These are phyloP conservation scores for Russula ochroleuca DNA, from an alignment of 768 basidiomycete genomes.

Conservation along the genomic window DNA sequence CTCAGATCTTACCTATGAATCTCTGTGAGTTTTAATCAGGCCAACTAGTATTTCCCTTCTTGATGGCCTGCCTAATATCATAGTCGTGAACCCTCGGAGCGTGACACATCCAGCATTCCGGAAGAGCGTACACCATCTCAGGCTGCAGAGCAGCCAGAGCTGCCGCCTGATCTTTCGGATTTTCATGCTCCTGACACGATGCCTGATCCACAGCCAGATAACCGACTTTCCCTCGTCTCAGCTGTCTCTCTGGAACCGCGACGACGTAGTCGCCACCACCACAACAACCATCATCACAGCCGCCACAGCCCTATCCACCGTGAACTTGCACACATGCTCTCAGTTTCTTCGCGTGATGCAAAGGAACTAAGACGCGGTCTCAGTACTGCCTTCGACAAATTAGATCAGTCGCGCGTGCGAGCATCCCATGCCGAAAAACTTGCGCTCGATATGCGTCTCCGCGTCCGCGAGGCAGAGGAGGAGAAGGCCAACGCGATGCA, in stretches of 20 bases:
- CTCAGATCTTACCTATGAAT: conserved; percentile 15
- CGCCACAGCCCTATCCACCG: conserved; percentile 22
- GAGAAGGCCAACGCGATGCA: conserved; percentile 39
- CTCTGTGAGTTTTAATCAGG: conserved; percentile 16
- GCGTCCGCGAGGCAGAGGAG: conserved; percentile 41
- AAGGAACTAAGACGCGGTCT: conserved; percentile 33
- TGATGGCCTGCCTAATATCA: conserved; percentile 11
- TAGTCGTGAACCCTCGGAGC: conserved; percentile 1
- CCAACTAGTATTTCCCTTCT: conserved; percentile 8
- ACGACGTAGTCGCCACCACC: conserved; percentile 23
- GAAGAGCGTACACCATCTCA: neutral
- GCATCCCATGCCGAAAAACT: conserved; percentile 45
- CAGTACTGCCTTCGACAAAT: conserved; percentile 32
- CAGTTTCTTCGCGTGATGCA: conserved; percentile 25
- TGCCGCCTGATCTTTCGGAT: neutral
- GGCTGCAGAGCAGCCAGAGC: conserved; percentile 1
- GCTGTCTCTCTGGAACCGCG: conserved; percentile 24
- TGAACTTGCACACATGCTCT: conserved; percentile 26
- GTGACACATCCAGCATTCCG: neutral
- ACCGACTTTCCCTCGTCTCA: conserved; percentile 22
- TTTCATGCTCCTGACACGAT: neutral
- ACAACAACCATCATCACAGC: conserved; percentile 14
- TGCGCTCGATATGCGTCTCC: conserved; percentile 44
- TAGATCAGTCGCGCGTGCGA: conserved; percentile 42
- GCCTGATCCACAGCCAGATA: conserved; percentile 11